Evolutionary conservation across 371 early-diverging fungal species (phyloP).

Genomic region (Lichtheimia ornata): DNA sequence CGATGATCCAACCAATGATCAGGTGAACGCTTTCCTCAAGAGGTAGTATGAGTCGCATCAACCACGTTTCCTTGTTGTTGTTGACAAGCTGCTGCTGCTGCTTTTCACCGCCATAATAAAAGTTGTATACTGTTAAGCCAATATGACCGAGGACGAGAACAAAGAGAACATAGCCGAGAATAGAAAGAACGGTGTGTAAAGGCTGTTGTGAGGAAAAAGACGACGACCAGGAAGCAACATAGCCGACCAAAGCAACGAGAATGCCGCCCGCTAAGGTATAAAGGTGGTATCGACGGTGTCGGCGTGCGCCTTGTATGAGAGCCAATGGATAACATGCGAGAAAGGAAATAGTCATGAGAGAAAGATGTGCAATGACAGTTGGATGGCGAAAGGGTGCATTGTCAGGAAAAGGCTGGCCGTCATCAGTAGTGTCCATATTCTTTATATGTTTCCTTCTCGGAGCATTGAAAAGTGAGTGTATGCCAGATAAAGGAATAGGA

Average conservation of each 20-base stretch:
- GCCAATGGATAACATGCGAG: slow-evolving; percentile 43
- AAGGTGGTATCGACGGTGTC: slow-evolving; percentile 26
- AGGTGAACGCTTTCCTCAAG: slow-evolving; percentile 24
- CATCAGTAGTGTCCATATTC: slow-evolving; percentile 25
- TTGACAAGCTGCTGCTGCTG: neutral
- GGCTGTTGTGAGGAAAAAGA: neutral
- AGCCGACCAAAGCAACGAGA: slow-evolving; percentile 30
- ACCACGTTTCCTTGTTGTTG: slow-evolving; percentile 10
- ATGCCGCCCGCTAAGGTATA: slow-evolving; percentile 21
- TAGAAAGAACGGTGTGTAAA: neutral
- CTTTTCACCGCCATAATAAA: neutral
- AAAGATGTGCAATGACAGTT: slow-evolving; percentile 37
- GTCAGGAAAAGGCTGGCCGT: slow-evolving; percentile 38
- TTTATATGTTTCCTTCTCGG: slow-evolving; percentile 9
- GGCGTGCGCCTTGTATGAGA: slow-evolving; percentile 35
- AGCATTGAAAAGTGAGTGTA: neutral
- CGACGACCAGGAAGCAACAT: slow-evolving; percentile 27
- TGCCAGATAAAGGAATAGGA: neutral
- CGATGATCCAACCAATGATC: slow-evolving; percentile 31
- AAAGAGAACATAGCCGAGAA: slow-evolving; percentile 15
- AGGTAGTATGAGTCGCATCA: slow-evolving; percentile 14
- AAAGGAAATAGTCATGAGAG: slow-evolving; percentile 38
- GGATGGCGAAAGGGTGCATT: slow-evolving; percentile 46
- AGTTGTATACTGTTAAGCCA: slow-evolving; percentile 13
- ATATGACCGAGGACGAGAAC: slow-evolving; percentile 11